These are phyloP conservation scores for Lanmaoa pseudosensibilis DNA, from an alignment of 768 basidiomycete species.

Conservation along the genomic window DNA sequence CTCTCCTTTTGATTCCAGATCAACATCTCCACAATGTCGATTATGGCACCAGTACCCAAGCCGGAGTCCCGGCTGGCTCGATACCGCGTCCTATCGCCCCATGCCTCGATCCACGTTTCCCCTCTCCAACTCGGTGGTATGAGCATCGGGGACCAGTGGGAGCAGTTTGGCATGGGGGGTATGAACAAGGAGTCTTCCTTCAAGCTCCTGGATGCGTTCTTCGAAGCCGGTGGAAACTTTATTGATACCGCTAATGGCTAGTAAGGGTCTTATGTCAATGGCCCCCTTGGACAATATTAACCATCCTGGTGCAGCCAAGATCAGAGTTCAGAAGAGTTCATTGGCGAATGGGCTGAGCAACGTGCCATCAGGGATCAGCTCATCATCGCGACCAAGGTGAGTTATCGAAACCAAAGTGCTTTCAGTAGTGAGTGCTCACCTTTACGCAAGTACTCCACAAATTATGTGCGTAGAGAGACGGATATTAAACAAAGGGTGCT, in stretches of 20 bases:
- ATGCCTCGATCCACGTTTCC: not conserved
- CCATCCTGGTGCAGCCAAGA: not conserved
- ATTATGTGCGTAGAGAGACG: constrained; percentile 13
- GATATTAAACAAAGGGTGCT: constrained; percentile 25
- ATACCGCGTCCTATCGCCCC: constrained; percentile 24
- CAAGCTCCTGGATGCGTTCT: not conserved
- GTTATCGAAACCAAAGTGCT: too few relatives aligned
- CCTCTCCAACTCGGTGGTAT: not conserved
- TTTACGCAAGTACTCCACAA: constrained; percentile 14
- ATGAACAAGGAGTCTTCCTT: not conserved
- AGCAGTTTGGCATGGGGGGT: not conserved
- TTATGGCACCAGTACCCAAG: constrained; percentile 18
- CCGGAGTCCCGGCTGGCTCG: constrained; percentile 31
- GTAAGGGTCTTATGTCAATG: not conserved
- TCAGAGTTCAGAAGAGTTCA: not conserved
- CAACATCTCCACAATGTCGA: not conserved
- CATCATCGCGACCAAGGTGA: not conserved
- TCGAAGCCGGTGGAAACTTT: not conserved
- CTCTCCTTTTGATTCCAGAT: not conserved
- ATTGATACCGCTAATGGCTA: not conserved
- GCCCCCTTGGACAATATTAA: not conserved
- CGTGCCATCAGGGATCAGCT: not conserved
- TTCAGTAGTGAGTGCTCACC: constrained; percentile 5
- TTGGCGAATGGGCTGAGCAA: not conserved
- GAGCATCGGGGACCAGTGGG: not conserved